Conservation (phyloP, 2,329 filamentous ascomycete species). For the Biscogniauxia mediterranea region DNA sequence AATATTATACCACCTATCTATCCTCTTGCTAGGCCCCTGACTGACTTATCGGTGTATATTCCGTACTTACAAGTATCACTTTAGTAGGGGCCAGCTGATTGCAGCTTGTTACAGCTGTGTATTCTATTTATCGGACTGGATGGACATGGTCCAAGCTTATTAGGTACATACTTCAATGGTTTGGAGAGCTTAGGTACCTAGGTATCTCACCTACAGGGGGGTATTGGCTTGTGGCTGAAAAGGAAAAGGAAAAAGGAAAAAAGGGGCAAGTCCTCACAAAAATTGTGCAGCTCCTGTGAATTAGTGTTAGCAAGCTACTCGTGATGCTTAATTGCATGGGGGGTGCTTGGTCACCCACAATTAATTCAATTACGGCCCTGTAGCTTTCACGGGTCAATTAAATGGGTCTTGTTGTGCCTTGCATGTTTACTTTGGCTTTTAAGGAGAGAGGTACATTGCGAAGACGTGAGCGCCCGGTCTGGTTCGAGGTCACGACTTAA, state of each 20-base stretch:
- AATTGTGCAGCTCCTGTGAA: background rate
- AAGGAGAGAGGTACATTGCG: background rate
- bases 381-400: background rate
- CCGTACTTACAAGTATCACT: too few relatives aligned
- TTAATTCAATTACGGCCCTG: background rate
- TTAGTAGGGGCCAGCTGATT: background rate
- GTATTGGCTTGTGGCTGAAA: background rate
- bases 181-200: too few relatives aligned
- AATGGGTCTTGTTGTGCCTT: background rate
- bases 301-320: background rate
- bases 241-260: background rate
- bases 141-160: too few relatives aligned
- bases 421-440: background rate
- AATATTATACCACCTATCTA: slow-evolving; percentile 2
- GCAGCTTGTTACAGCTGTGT: background rate
- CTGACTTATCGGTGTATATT: background rate
- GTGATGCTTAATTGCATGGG: background rate
- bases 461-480: background rate
- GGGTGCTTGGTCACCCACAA: background rate
- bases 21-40: background rate
- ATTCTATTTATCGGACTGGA: too few relatives aligned
- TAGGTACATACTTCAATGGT: too few relatives aligned
- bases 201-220: too few relatives aligned
- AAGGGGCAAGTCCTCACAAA: background rate
- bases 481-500: background rate